Base-by-base conservation (phyloP, 768 basidiomycete genomes). In the Suillus hirtellus region DNA sequence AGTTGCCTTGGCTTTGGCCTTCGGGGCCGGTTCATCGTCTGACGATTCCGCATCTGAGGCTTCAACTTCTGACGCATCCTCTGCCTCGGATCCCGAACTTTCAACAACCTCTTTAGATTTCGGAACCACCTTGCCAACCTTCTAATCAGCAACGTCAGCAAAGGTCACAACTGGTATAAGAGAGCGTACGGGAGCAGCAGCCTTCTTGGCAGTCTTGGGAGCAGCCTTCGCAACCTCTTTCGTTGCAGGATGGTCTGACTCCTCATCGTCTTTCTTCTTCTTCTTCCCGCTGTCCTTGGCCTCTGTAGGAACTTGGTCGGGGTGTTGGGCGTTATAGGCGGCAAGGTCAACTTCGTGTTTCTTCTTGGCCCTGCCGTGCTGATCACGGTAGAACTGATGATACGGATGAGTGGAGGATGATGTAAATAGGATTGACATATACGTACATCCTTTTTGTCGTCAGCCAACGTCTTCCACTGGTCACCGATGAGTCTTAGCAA, bases 371-470 rank as follows among this genome's bases (percentile, higher is more conserved):
- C 72, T 79, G 14, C 77, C 78, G 69, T 87, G 86, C 44, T 81
- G 62, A 60, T 73, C 69, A 52, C 75, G 76, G 62, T 71, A 75
- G 12, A 75, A 75, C 74, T 75, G 52, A 35, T 63, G 37, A 6
- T 56, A 27, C 6, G n/a, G n/a, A 34, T 66, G 38, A 65, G 59
- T 14, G 19, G 6, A 27, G 35, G 40, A 44, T 31, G 37, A 35
- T 42, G 19, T 43, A 61, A 14, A 35, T 21, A 19, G 31, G 15
- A 19, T 19, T 12, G 19, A 34, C 14, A 52, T 1, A 43, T 1
- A 79, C 90, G 66, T 68, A 94, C 96, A 76, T 87, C 81, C 77
- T 92, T 95, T 71, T 90, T 82, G 9, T 85, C 86, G 2, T 83
- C 80, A 19, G 82, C 67, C 81, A 98, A 85, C 2, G 74, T 75